A percentile compares a stretch with the other conserved stretches of the same genome.
phyloP scores from a whole-genome alignment of 768 basidiomycete species.

The Inosperma sp. region DNA sequence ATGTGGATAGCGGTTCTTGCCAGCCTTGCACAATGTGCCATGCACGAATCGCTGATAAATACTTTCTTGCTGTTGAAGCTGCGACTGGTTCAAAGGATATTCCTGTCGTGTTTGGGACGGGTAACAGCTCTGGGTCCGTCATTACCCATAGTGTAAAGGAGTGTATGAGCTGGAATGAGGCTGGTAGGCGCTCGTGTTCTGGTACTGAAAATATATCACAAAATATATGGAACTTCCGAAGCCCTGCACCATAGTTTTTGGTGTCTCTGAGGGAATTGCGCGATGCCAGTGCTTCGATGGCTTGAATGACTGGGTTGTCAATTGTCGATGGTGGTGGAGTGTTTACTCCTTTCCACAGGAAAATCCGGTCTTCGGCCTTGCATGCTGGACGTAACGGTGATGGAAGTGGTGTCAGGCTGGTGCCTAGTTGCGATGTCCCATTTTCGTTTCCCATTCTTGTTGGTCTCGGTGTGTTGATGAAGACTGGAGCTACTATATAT shows the following conservation, averaged over 20 bases:
- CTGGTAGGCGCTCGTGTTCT: constrained; percentile 17
- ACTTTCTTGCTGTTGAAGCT: constrained; percentile 24
- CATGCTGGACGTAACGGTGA: constrained; percentile 11
- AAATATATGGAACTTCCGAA: constrained; percentile 21
- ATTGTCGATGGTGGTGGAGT: constrained; percentile 21
- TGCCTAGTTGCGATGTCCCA: too few species aligned
- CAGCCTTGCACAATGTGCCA: constrained; percentile 40
- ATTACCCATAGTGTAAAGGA: constrained; percentile 35
- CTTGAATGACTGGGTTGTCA: constrained; percentile 12
- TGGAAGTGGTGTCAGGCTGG: background rate
- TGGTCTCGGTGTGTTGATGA: constrained; percentile 13
- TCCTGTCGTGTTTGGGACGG: background rate
- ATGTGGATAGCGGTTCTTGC: constrained; percentile 28
- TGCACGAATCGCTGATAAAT: constrained; percentile 32
- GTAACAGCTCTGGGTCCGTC: constrained; percentile 23
- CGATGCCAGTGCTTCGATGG: background rate
- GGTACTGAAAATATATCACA: constrained; percentile 20
- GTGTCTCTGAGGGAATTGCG: constrained; percentile 20
- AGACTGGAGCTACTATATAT: constrained; percentile 5
- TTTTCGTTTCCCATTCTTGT: background rate
- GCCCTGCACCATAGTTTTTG: constrained; percentile 15
- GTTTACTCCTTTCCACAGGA: constrained; percentile 31
- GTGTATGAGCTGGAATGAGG: constrained; percentile 25
- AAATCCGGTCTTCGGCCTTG: constrained; percentile 5
- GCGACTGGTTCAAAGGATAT: constrained; percentile 31